Evolutionary conservation across 116 monocot genomes (phyloP).

Genomic region (Thalassia testudinum): DNA sequence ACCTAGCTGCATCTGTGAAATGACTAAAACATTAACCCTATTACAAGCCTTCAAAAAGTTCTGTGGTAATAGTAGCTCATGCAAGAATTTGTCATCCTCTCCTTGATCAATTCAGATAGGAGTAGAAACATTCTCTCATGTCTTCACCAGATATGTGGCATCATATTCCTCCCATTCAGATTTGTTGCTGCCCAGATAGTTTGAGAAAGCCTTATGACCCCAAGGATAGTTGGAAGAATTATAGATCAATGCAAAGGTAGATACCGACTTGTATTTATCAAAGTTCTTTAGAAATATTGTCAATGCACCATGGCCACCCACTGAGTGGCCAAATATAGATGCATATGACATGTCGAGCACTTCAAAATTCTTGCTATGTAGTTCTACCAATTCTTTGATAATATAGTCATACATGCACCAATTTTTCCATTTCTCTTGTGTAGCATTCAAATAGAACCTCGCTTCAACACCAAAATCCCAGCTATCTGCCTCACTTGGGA

Average conservation of each 20-base stretch:
- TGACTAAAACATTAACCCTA: slow-evolving; percentile 26
- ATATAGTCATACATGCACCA: slow-evolving; percentile 98
- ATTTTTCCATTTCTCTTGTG: slow-evolving; percentile 78
- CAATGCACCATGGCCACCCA: slow-evolving; percentile 98
- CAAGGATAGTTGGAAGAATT: slow-evolving; percentile 82
- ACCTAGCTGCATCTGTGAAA: slow-evolving; percentile 60
- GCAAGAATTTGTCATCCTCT: slow-evolving; percentile 69
- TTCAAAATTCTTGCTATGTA: slow-evolving; percentile 62
- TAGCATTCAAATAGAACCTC: slow-evolving; percentile 91
- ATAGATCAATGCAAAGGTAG: slow-evolving; percentile 77
- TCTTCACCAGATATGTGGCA: slow-evolving; percentile 62
- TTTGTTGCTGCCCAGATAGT: slow-evolving; percentile 66
- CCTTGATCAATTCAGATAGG: slow-evolving; percentile 94
- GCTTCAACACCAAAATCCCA: slow-evolving; percentile 99
- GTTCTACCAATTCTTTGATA: slow-evolving; percentile 64
- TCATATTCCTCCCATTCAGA: slow-evolving; percentile 93
- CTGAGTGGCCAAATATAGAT: slow-evolving; percentile 93
- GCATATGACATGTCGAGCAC: slow-evolving; percentile 61
- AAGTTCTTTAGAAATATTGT: slow-evolving; percentile 74
- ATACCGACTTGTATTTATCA: slow-evolving; percentile 80
- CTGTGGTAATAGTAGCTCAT: slow-evolving; percentile 48
- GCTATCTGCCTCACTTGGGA: slow-evolving; percentile 89
- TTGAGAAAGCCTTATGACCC: slow-evolving; percentile 95
- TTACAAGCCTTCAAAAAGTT: slow-evolving; percentile 76
- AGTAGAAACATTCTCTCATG: slow-evolving; percentile 30